Percentiles rank a stretch among this genome's conserved stretches.
These are phyloP conservation scores for Lenwebbia sp. DNA, from an alignment of 345 rosid genomes.

Conservation along the genomic window DNA sequence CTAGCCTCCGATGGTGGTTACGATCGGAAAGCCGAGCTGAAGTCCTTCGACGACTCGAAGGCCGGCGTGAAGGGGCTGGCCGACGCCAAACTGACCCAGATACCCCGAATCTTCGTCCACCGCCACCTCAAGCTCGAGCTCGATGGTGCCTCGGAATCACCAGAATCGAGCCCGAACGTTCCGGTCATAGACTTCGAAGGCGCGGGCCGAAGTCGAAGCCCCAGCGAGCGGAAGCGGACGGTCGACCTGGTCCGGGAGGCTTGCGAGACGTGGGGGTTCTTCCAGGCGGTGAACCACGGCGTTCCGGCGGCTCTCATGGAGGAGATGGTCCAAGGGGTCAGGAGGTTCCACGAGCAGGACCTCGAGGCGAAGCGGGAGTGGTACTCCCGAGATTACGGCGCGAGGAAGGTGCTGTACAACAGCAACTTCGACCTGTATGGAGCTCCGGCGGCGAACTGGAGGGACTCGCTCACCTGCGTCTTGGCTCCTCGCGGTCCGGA, in stretches of 20 bases:
- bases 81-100: neutral
- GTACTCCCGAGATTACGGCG: slow-evolving; percentile 11
- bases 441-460: slow-evolving; percentile 26
- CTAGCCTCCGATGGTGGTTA: neutral
- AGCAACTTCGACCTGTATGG: slow-evolving; percentile 20
- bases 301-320: slow-evolving; percentile 10
- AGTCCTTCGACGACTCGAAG: neutral
- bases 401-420: slow-evolving; percentile 12
- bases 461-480: slow-evolving; percentile 15
- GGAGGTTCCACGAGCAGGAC: slow-evolving; percentile 28
- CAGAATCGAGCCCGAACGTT: neutral
- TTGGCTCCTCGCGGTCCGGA: slow-evolving; percentile 20
- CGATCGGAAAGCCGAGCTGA: neutral
- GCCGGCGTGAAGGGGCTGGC: neutral
- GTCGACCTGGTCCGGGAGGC: slow-evolving; percentile 10
- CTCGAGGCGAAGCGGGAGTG: slow-evolving; percentile 11
- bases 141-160: neutral
- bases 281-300: slow-evolving; percentile 30
- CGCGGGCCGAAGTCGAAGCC: neutral
- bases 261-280: slow-evolving; percentile 36
- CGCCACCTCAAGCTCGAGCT: neutral
- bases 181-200: slow-evolving; percentile 27
- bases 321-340: slow-evolving; percentile 13
- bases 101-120: neutral
- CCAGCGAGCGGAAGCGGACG: neutral